Percentiles rank a stretch among this genome's conserved stretches.
phyloP scores from a whole-genome alignment of 2,329 filamentous ascomycete genomes.

The Ophiocordyceps unilateralis region DNA sequence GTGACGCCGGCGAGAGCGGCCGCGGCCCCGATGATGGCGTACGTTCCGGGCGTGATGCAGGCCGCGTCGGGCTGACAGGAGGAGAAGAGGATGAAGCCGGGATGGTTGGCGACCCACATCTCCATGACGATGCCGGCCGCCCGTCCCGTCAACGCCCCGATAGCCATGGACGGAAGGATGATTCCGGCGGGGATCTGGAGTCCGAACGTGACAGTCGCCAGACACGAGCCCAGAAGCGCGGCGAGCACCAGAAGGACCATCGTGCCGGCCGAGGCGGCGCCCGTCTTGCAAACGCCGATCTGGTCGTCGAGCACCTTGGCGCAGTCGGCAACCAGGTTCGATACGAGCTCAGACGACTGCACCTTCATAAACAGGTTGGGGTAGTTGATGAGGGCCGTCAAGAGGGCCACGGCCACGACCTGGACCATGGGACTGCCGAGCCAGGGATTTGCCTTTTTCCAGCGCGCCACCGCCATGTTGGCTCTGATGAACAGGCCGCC shows the following conservation, averaged over 20 bases:
- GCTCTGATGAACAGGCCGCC: conserved; percentile 96
- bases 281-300: conserved; percentile 67
- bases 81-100: conserved; percentile 68
- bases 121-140: conserved; percentile 92
- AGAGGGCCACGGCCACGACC: conserved; percentile 51
- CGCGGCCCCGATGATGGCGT: conserved; percentile 84
- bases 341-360: conserved; percentile 99
- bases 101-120: conserved; percentile 69
- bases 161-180: conserved; percentile 95
- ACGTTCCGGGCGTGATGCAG: conserved; percentile 94
- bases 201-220: conserved; percentile 91
- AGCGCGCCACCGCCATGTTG: conserved; percentile 85
- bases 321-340: conserved; percentile 88
- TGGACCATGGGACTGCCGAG: conserved; percentile 81
- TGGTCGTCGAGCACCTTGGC: conserved; percentile 72
- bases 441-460: conserved; percentile 75
- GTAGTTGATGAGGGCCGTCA: conserved; percentile 79
- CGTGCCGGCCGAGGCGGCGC: conserved; percentile 57
- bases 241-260: conserved; percentile 60
- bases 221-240: conserved; percentile 60
- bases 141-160: conserved; percentile 85
- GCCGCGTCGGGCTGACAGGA: conserved; percentile 80
- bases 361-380: conserved; percentile 90
- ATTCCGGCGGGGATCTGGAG: conserved; percentile 97
- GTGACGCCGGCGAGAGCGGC: conserved; percentile 91